These are phyloP conservation scores for Microsporum ferrugineum DNA, from an alignment of 2,329 filamentous ascomycete species.

Conservation along the genomic window DNA sequence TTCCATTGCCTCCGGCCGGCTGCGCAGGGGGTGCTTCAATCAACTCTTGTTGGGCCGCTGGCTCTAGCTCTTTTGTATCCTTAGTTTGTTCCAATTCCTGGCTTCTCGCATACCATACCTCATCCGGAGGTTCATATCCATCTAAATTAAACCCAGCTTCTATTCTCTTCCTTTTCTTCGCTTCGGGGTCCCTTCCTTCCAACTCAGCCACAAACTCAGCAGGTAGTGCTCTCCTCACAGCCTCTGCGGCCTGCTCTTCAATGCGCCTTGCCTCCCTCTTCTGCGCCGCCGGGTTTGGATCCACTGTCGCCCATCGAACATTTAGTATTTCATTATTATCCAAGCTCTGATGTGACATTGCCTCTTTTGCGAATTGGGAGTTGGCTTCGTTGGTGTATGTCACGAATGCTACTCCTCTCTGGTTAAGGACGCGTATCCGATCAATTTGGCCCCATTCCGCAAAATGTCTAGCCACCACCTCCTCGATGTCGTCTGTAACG, in stretches of 20 bases:
- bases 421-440: slow-evolving; percentile 74
- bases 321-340: slow-evolving; percentile 91
- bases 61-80: slow-evolving; percentile 46
- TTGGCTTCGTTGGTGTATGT: slow-evolving; percentile 89
- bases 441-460: slow-evolving; percentile 94
- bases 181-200: slow-evolving; percentile 78
- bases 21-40: slow-evolving; percentile 35
- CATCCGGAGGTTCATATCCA: slow-evolving; percentile 87
- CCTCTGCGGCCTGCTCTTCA: slow-evolving; percentile 93
- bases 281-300: slow-evolving; percentile 90
- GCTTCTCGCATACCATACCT: slow-evolving; percentile 81
- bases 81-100: slow-evolving; percentile 55
- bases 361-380: slow-evolving; percentile 81
- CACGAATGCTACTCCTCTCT: slow-evolving; percentile 82
- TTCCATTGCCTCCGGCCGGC: slow-evolving; percentile 41
- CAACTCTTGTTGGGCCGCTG: slow-evolving; percentile 34
- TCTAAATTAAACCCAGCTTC: slow-evolving; percentile 80
- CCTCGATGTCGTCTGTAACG: slow-evolving; percentile 92
- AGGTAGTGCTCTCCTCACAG: slow-evolving; percentile 74
- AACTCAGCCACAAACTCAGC: slow-evolving; percentile 87
- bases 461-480: slow-evolving; percentile 88
- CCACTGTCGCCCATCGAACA: slow-evolving; percentile 91
- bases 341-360: slow-evolving; percentile 87
- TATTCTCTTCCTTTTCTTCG: slow-evolving; percentile 76
- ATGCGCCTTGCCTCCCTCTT: slow-evolving; percentile 79